Base-by-base conservation (phyloP, 2,329 filamentous ascomycete genomes). In the Lithohypha guttulata region DNA sequence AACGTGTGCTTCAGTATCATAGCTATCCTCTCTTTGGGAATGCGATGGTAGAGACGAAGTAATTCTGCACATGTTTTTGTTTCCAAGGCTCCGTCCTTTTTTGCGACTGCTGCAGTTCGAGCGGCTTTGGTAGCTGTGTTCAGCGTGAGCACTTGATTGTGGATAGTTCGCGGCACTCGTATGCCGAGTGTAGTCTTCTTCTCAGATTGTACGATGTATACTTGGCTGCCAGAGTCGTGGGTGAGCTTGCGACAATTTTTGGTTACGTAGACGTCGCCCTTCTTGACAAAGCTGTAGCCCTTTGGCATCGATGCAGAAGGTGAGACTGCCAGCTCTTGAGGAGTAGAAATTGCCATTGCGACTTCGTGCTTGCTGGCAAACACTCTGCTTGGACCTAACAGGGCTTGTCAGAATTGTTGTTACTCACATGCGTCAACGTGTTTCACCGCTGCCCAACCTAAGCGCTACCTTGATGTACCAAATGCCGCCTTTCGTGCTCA, bases 201-300 rank as follows among this genome's bases (percentile, higher is more conserved):
- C 23, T 49, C 38, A 28, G 50, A 51, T 34, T 58, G 62, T 41
- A 64, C 55, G 3, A 56, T 49, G 34, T 61, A 64, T 14, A 64
- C 56, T 6, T 47, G 41, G 19, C 44, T 47, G 4, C 43, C 34
- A 4, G 51, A 48, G 25, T 56, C 53, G 39, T 60, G 61, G 8
- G 59, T 63, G 18, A 53, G 53, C 20, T 42, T 49, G 15, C 61
- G 58, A 38, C 62, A 65, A 39, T 64, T 52, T 10, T 61, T 55
- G n/a, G 63, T 65, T 11, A 65, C 48, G 45, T 64, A 66, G 19
- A 59, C 51, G 41, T 65, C 52, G 9, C 63, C 63, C 47, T 59
- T 64, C 19, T 55, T 55, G 4, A 65, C 60, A 40, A 65, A 63
- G 14, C 55, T 42, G 49, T 64, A 65, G 18, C 47, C 51, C 15